Percentiles rank a stretch among this genome's conserved stretches.
Evolutionary conservation across 139 green algal genomes (phyloP).

Genomic region (Coelastrella sp.): DNA sequence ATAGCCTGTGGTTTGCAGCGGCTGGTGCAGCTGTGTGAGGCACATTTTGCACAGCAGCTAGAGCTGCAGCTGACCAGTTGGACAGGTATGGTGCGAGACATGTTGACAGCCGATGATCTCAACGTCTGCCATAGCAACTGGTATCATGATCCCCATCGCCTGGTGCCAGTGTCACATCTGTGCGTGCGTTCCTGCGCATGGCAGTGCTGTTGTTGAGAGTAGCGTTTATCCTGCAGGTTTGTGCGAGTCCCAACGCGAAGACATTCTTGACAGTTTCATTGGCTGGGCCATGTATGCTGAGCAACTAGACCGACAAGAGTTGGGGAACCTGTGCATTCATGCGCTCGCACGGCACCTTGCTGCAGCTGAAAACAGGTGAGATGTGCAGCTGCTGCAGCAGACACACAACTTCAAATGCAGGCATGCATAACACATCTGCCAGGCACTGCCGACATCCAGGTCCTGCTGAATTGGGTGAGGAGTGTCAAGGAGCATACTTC

Average conservation of each 20-base stretch:
- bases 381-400: neutral
- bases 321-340: slow-evolving; percentile 42
- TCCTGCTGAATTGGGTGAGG: too few species aligned
- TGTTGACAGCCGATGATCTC: too few species aligned
- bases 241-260: neutral
- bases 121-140: too few species aligned
- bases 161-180: neutral
- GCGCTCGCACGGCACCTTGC: slow-evolving; percentile 13
- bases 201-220: neutral
- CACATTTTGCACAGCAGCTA: slow-evolving; percentile 36
- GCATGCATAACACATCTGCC: neutral
- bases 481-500: too few species aligned
- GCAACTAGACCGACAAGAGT: slow-evolving; percentile 12
- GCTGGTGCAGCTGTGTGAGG: slow-evolving; percentile 41
- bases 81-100: slow-evolving; percentile 4
- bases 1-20: slow-evolving; percentile 26
- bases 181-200: neutral
- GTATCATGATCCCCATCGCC: neutral
- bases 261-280: slow-evolving; percentile 44
- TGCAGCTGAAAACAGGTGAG: slow-evolving; percentile 39
- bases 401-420: neutral
- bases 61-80: slow-evolving; percentile 37
- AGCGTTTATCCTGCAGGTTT: neutral
- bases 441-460: neutral
- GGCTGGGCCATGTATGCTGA: slow-evolving; percentile 35